Percentiles rank a stretch among this genome's conserved stretches.
phyloP scores from a whole-genome alignment of 805 yeast species.

The Yarrowia sp. region DNA sequence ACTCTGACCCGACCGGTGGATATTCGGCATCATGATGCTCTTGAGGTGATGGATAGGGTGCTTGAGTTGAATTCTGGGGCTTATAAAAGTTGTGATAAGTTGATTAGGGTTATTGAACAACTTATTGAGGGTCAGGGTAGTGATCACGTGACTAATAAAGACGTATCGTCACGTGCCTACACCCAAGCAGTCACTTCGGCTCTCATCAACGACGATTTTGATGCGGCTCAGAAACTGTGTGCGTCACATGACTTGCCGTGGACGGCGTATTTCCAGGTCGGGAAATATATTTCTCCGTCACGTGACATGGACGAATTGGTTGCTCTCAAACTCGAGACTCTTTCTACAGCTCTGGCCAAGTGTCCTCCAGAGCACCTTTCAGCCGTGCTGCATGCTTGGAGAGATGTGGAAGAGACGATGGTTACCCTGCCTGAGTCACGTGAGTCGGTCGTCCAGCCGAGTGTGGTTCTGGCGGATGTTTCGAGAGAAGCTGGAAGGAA shows the following conservation, averaged over 20 bases:
- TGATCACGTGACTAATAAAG: conserved; percentile 1
- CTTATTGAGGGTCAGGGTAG: conserved; percentile 27
- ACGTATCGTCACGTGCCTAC: conserved; percentile 28
- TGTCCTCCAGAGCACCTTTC: conserved; percentile 48
- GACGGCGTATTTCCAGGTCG: conserved; percentile 74
- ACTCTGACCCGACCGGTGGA: conserved; percentile 36
- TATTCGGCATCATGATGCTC: conserved; percentile 33
- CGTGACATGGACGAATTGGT: conserved; percentile 48
- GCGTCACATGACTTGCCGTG: conserved; percentile 45
- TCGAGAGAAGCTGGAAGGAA: conserved; percentile 32
- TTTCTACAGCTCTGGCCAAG: conserved; percentile 51
- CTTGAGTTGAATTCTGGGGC: conserved; percentile 38
- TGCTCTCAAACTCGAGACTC: conserved; percentile 52
- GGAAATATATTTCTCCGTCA: conserved; percentile 48
- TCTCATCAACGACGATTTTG: conserved; percentile 59
- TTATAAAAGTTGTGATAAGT: conserved; percentile 35
- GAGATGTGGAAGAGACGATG: conserved; percentile 14
- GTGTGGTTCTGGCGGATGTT: conserved; percentile 30
- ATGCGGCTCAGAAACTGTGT: conserved; percentile 48
- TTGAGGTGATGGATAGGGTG: conserved; percentile 35
- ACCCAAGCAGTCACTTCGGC: conserved; percentile 64
- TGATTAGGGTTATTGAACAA: conserved; percentile 30
- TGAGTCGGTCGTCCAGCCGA: conserved; percentile 32
- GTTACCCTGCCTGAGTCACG: conserved; percentile 26
- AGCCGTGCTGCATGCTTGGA: neutral